phyloP scores from a whole-genome alignment of 306 rosid species.

The Sindora glabra region DNA sequence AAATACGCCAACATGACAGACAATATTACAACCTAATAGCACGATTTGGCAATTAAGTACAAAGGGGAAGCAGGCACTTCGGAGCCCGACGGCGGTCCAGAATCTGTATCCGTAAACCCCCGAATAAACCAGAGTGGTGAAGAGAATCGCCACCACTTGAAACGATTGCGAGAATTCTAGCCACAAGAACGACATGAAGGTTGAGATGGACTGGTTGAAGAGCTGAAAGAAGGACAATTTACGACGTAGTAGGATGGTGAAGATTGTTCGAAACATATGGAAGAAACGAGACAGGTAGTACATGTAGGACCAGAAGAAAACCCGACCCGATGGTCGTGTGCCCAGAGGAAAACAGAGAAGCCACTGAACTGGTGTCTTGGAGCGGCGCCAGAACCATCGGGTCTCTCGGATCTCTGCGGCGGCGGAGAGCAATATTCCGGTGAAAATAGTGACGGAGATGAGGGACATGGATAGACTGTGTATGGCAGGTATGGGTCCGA shows the following conservation, averaged over 20 bases:
- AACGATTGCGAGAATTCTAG: slow-evolving; percentile 81
- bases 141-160: slow-evolving; percentile 71
- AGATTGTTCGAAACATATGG: slow-evolving; percentile 62
- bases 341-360: slow-evolving; percentile 90
- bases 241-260: slow-evolving; percentile 51
- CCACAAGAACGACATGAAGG: slow-evolving; percentile 64
- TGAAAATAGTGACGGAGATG: slow-evolving; percentile 56
- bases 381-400: slow-evolving; percentile 85
- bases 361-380: slow-evolving; percentile 82
- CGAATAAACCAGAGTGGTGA: slow-evolving; percentile 49
- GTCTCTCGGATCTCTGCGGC: slow-evolving; percentile 82
- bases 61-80: slow-evolving; percentile 47
- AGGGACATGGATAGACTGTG: slow-evolving; percentile 56
- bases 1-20: slow-evolving; percentile 66
- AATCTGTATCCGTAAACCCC: slow-evolving; percentile 60
- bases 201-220: slow-evolving; percentile 60
- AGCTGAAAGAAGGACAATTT: slow-evolving; percentile 44
- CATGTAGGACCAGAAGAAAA: slow-evolving; percentile 91
- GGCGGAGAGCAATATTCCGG: slow-evolving; percentile 69
- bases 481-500: slow-evolving; percentile 86
- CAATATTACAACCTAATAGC: slow-evolving; percentile 55
- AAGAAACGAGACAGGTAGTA: slow-evolving; percentile 66
- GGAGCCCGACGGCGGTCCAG: slow-evolving; percentile 61
- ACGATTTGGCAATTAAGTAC: slow-evolving; percentile 55
- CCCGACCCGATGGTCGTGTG: slow-evolving; percentile 82